Conservation (phyloP, 2,329 filamentous ascomycete species). For the Pseudohalonectria lignicola region DNA sequence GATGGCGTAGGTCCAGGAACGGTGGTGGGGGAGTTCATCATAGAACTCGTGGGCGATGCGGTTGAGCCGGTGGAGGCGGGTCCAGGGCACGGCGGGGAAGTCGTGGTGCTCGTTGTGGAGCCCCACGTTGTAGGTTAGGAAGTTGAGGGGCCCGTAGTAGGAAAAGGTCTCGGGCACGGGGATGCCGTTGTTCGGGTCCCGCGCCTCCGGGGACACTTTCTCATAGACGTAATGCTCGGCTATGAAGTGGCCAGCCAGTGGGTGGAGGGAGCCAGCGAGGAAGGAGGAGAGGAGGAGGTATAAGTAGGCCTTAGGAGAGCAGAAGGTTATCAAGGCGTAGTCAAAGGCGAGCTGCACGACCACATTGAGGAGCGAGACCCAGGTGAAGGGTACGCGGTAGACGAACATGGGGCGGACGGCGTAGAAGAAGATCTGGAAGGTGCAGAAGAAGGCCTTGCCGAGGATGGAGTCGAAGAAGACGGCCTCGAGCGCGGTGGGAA, state of each 20-base stretch:
- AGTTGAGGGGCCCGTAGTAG: constrained; percentile 89
- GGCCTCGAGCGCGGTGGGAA: constrained; percentile 85
- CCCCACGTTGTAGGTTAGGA: constrained; percentile 93
- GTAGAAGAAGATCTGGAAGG: constrained; percentile 99
- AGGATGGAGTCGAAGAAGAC: constrained; percentile 88
- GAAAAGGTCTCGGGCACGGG: constrained; percentile 88
- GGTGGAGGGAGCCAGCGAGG: constrained; percentile 86
- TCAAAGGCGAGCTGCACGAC: constrained; percentile 70
- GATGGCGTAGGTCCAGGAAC: constrained; percentile 85
- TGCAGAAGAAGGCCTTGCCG: constrained; percentile 97
- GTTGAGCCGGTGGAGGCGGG: constrained; percentile 65
- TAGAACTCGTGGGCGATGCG: constrained; percentile 86
- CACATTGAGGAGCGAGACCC: constrained; percentile 76
- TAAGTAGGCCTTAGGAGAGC: constrained; percentile 48
- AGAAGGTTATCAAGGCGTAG: constrained; percentile 48
- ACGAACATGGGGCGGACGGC: constrained; percentile 91
- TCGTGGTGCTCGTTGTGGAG: constrained; percentile 99
- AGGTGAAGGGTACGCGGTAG: constrained; percentile 79
- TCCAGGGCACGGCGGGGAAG: constrained; percentile 96
- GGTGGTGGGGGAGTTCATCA: constrained; percentile 71
- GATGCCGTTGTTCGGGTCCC: constrained; percentile 46
- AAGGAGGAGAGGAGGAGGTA: constrained; percentile 89
- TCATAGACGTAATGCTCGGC: constrained; percentile 89
- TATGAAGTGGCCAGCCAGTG: constrained; percentile 95
- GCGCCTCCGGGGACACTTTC: constrained; percentile 42